Evolutionary conservation across 1,139 yeast species (phyloP).

Genomic region (Pichia sp.): DNA sequence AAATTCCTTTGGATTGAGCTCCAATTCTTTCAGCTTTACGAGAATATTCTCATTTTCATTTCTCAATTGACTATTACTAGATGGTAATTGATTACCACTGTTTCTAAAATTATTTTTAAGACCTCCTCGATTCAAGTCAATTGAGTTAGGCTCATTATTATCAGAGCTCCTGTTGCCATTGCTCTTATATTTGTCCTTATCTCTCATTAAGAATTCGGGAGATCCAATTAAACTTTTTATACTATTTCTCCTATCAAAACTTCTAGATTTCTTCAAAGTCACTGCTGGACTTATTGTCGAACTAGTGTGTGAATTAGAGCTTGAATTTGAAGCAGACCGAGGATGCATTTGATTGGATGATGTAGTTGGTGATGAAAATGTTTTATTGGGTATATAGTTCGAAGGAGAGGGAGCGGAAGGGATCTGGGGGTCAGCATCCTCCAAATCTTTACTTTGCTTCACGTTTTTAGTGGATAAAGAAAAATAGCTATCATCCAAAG

Average conservation of each 20-base stretch:
- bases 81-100: neutral
- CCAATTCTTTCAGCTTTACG: constrained; percentile 3
- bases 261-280: constrained; percentile 13
- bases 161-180: neutral
- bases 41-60: constrained; percentile 4
- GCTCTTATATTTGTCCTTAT: neutral
- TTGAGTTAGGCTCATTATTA: neutral
- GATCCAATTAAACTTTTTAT: constrained; percentile 3
- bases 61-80: constrained; percentile 1
- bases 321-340: neutral
- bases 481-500: neutral
- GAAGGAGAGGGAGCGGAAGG: neutral
- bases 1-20: neutral
- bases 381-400: neutral
- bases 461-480: neutral
- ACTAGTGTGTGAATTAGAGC: neutral
- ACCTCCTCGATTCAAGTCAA: constrained; percentile 1
- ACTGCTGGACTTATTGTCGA: neutral
- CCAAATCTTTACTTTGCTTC: neutral
- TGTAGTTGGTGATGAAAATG: neutral
- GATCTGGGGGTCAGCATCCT: neutral
- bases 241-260: constrained; percentile 12
- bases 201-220: constrained; percentile 1
- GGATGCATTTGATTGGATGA: neutral
- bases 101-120: constrained; percentile 6